Percentiles rank a stretch among this genome's conserved stretches.
These are phyloP conservation scores for Dentipellis fragilis DNA, from an alignment of 768 basidiomycete species.

Conservation along the genomic window DNA sequence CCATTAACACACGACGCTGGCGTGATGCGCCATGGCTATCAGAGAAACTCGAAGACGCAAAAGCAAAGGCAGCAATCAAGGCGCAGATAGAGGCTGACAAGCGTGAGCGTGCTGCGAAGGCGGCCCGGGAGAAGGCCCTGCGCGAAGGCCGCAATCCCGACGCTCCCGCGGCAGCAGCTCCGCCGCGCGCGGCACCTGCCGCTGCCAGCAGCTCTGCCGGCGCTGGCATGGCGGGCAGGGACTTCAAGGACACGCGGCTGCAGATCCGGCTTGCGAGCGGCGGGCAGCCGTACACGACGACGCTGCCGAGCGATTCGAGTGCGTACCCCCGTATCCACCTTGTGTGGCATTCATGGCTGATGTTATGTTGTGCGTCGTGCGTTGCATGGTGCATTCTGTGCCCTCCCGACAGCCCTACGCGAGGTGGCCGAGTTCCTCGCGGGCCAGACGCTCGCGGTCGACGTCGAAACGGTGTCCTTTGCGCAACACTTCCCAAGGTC, in stretches of 20 bases:
- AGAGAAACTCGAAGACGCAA: slow-evolving; percentile 89
- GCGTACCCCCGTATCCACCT: slow-evolving; percentile 20
- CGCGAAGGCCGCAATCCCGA: slow-evolving; percentile 61
- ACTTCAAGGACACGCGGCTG: slow-evolving; percentile 80
- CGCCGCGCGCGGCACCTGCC: slow-evolving; percentile 24
- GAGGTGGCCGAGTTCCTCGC: slow-evolving; percentile 87
- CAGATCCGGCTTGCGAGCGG: slow-evolving; percentile 84
- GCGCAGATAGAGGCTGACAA: slow-evolving; percentile 96
- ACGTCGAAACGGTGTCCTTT: slow-evolving; percentile 71
- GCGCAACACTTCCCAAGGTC: slow-evolving; percentile 82
- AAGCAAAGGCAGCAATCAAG: slow-evolving; percentile 78
- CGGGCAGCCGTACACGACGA: slow-evolving; percentile 72
- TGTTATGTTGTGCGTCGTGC: background rate
- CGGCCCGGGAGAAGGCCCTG: slow-evolving; percentile 84
- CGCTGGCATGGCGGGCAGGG: slow-evolving; percentile 43
- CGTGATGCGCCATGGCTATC: background rate
- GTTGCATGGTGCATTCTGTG: slow-evolving; percentile 1
- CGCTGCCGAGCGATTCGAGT: slow-evolving; percentile 73
- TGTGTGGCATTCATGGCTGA: too few species aligned
- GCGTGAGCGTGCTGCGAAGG: slow-evolving; percentile 75
- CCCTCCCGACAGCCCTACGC: slow-evolving; percentile 44
- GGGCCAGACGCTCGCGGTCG: slow-evolving; percentile 54
- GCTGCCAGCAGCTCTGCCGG: slow-evolving; percentile 26
- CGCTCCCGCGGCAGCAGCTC: slow-evolving; percentile 19
- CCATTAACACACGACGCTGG: background rate